phyloP scores from a whole-genome alignment of 2,329 filamentous ascomycete genomes.

The Cytospora chrysosperma region DNA sequence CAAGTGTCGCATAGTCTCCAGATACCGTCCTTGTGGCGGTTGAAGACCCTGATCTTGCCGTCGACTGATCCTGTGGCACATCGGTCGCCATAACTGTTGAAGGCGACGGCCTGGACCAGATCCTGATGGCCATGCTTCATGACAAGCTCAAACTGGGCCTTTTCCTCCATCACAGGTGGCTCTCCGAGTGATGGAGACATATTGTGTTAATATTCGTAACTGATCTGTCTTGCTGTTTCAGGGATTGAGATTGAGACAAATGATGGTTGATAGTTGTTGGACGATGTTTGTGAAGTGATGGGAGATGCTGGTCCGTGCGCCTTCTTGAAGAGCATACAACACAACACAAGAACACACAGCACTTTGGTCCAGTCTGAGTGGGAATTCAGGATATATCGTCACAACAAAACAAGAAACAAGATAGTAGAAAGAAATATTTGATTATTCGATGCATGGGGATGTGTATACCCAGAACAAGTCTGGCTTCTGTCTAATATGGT shows the following conservation, averaged over 20 bases:
- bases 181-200: constrained; percentile 32
- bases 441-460: too few species aligned
- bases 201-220: neutral
- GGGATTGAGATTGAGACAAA: neutral
- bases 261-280: too few species aligned
- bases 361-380: neutral
- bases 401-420: neutral
- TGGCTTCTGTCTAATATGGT: too few species aligned
- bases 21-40: constrained; percentile 71
- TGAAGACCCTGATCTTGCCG: constrained; percentile 90
- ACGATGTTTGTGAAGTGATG: too few species aligned
- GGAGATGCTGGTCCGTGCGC: neutral
- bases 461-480: too few species aligned
- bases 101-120: constrained; percentile 79
- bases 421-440: too few species aligned
- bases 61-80: constrained; percentile 90
- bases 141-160: constrained; percentile 55
- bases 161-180: constrained; percentile 41
- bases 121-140: constrained; percentile 76
- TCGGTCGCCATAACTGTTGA: constrained; percentile 89
- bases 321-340: neutral
- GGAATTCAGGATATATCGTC: neutral
- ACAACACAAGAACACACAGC: too few species aligned
- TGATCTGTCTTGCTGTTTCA: neutral
- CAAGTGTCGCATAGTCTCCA: constrained; percentile 86